phyloP scores from a whole-genome alignment of 495 filamentous ascomycete genomes.

The Xylaria nigripes region DNA sequence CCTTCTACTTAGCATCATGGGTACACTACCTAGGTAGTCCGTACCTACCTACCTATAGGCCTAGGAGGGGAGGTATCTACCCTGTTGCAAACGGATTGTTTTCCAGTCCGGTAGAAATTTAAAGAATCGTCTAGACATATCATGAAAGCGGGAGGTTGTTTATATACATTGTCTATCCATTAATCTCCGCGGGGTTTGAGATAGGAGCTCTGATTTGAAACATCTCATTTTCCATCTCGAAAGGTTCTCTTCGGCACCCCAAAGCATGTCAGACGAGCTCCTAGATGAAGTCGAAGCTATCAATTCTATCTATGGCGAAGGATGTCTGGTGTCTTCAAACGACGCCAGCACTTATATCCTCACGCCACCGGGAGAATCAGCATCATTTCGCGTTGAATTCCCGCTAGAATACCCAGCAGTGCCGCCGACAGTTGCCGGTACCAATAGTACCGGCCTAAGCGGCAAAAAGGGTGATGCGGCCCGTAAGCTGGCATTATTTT shows the following conservation, averaged over 20 bases:
- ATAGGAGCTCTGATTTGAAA: not conserved
- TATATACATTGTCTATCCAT: not conserved
- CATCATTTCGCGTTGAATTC: conserved; percentile 58
- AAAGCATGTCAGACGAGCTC: conserved; percentile 63
- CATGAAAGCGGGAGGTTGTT: not conserved
- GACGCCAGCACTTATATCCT: conserved; percentile 40
- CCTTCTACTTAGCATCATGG: too few species aligned
- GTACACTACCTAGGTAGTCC: too few species aligned
- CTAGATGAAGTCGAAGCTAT: conserved; percentile 80
- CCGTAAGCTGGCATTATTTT: conserved; percentile 55
- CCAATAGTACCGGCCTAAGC: conserved; percentile 47
- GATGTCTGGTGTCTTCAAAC: conserved; percentile 44
- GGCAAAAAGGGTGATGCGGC: conserved; percentile 60
- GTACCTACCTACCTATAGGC: too few species aligned
- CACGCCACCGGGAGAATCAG: conserved; percentile 38
- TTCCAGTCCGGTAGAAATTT: too few species aligned
- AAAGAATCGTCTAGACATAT: not conserved
- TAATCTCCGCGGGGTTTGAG: not conserved
- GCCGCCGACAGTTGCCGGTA: conserved; percentile 63
- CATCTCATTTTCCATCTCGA: not conserved
- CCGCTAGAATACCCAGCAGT: conserved; percentile 60
- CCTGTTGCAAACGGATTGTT: not conserved
- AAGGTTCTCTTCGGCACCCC: conserved; percentile 5
- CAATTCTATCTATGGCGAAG: conserved; percentile 81
- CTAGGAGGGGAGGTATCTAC: too few species aligned